Evolutionary conservation across 192 early-diverging fungal species (phyloP), one percentile per base, ranked within the genome.

Genomic region (Kappamyces sp.): DNA sequence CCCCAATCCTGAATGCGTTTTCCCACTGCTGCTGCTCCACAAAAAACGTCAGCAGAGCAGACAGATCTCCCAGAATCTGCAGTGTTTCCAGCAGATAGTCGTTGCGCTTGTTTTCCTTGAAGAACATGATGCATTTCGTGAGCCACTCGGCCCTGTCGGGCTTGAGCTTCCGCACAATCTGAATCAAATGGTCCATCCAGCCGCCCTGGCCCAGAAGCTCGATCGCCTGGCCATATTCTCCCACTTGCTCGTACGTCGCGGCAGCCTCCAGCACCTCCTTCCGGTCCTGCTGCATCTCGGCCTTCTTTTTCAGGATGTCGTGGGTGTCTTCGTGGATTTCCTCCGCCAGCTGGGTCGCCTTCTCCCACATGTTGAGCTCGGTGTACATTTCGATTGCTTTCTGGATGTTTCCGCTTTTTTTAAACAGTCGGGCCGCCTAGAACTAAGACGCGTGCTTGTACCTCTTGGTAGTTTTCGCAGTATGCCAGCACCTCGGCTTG

Each of bases 361-460:
- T 63, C 30, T 78, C 78, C 78, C 76, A 83, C 72, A 80, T 74
- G 46, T 75, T 72, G 15, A 83, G 63, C 12, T 77, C 70, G 1
- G 78, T 76, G 48, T 68, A 83, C 73, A 83, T 80, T 54, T 82
- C 73, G 47, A 82, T 82, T 2, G 80, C 80, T 34, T 72, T 71
- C 46, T 75, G 63, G 12, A 52, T 59, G 43, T 80, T 57, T 29
- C 77, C 75, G 6, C 68, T 65, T 33, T 62, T 41, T 51, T 70
- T 74, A 40, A 69, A 80, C 29, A 71, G 52, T 22, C 62, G 53
- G 4, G 77, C 77, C 5, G 80, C 80, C 80, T 82, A 49, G 40
- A 2, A 4, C 47, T 45, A 53, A 38, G 32, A 40, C 30, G 29
- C 22, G 51, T 5, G 8, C 39, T 54, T 54, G 45, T 63, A 81